A percentile compares a stretch with the other conserved stretches of the same genome.
Evolutionary conservation across 768 basidiomycete species (phyloP).

Genomic region (Goffeauzyma gilvescens): DNA sequence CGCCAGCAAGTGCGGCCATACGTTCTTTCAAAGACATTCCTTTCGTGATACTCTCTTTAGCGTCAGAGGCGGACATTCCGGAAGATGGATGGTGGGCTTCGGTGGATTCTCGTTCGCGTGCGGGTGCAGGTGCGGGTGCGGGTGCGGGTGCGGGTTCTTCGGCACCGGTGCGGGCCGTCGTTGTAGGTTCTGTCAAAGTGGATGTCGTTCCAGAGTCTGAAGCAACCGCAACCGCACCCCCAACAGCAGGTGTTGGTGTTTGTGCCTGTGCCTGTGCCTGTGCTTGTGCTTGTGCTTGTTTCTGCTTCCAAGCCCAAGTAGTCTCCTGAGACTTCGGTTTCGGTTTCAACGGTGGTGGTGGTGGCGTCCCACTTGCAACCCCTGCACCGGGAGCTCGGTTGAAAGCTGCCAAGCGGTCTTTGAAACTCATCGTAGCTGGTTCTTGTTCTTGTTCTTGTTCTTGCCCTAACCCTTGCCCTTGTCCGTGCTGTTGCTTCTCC

Average conservation of each 20-base stretch:
- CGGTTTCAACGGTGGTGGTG: conserved; percentile 28
- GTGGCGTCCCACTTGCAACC: background rate
- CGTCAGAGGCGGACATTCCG: conserved; percentile 50
- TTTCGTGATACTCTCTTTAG: conserved; percentile 63
- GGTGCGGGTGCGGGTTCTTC: conserved; percentile 1
- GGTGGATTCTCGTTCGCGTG: no score
- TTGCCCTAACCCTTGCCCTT: no score
- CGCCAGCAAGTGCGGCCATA: conserved; percentile 82
- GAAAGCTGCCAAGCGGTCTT: conserved; percentile 29
- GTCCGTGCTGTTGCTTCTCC: no score
- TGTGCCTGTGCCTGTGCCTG: conserved; percentile 13
- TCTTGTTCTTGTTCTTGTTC: background rate
- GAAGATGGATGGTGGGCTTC: conserved; percentile 5
- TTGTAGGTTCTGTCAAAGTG: conserved; percentile 5
- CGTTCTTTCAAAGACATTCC: conserved; percentile 68
- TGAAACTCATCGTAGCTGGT: conserved; percentile 17
- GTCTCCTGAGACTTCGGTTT: conserved; percentile 23
- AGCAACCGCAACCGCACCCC: conserved; percentile 5
- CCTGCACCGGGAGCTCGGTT: conserved; percentile 8
- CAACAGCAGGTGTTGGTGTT: conserved; percentile 10
- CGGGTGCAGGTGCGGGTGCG: background rate
- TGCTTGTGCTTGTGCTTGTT: conserved; percentile 13
- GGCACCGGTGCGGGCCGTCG: conserved; percentile 7
- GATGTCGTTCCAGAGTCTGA: conserved; percentile 9
- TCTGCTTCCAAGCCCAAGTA: conserved; percentile 31